Evolutionary conservation across 2,329 filamentous ascomycete species (phyloP), one percentile per base, ranked within the genome.

Genomic region (Fusarium buharicum): DNA sequence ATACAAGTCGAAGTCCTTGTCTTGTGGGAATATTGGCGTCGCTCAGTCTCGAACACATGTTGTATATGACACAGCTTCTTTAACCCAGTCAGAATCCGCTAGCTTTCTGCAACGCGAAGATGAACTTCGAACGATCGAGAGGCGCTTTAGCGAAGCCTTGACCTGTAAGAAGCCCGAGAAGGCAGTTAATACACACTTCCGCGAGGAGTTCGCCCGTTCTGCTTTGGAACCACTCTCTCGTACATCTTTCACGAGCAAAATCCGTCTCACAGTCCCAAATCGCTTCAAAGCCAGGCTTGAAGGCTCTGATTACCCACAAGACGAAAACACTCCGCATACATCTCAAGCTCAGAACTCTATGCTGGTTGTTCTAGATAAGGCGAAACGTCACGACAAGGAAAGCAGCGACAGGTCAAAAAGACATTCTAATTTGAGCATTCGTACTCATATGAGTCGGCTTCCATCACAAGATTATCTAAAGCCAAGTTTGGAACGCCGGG

Each of bases 181-280:
- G n/a, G 71, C 69, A 11, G 54, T 76, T 2, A 61, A 60, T 40
- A 81, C 77, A 59, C 78, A 72, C 17, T 82, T 82, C 62, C 72
- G 66, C 10, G 79, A 82, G 55, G 73, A 79, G 6, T 76, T 81
- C 45, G 40, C 50, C 5, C 31, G 39, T 6, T 20, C 34, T 7
- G 17, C 36, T 8, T 54, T 54, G 7, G 71, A 47, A 12, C 45
- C 24, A 9, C 18, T 47, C 5, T 13, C 20, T 20, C 55, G 67
- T 41, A 64, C 56, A 10, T 77, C 76, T 12, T 60, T 81, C 27
- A 66, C 78, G 31, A 67, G 72, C 6, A 78, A 71, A 31, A 58
- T 82, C 0, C 73, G 77, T 45, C 59, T 76, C 2, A 68, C 70
- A 4, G 63, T 78, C 6, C 72, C 75, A 2, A 74, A 65, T 36